Evolutionary conservation across 305 asterid genomes (phyloP).

Genomic region (Rubia balearica): DNA sequence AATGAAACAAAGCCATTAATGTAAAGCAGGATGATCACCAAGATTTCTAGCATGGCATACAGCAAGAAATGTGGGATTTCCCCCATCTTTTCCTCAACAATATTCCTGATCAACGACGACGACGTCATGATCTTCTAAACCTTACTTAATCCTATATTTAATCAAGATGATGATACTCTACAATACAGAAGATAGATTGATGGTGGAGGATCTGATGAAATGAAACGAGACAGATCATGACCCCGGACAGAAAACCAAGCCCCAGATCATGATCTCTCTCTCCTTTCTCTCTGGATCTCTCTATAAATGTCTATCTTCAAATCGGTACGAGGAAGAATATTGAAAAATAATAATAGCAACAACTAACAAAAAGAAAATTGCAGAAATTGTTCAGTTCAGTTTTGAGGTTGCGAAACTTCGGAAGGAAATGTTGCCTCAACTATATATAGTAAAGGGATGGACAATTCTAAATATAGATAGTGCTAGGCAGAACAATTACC

Average conservation of each 20-base stretch:
- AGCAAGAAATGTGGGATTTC: slow-evolving; percentile 40
- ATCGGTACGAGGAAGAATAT: slow-evolving; percentile 22
- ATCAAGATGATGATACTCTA: slow-evolving; percentile 2
- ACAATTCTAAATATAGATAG: slow-evolving; percentile 7
- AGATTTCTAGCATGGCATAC: slow-evolving; percentile 68
- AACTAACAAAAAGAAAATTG: not conserved
- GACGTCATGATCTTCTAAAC: slow-evolving; percentile 17
- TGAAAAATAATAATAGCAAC: not conserved
- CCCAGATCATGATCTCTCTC: slow-evolving; percentile 57
- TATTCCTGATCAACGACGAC: slow-evolving; percentile 28
- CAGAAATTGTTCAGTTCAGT: slow-evolving; percentile 16
- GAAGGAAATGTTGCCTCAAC: slow-evolving; percentile 20
- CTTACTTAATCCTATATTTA: not conserved
- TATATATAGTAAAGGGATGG: slow-evolving; percentile 22
- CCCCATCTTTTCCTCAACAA: slow-evolving; percentile 44
- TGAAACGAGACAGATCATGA: slow-evolving; percentile 53
- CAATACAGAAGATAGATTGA: slow-evolving; percentile 8
- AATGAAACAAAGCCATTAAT: slow-evolving; percentile 71
- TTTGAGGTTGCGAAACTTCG: slow-evolving; percentile 32
- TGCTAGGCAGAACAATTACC: slow-evolving; percentile 28
- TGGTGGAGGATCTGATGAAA: slow-evolving; percentile 18
- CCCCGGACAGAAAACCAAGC: slow-evolving; percentile 26
- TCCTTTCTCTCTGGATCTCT: slow-evolving; percentile 11
- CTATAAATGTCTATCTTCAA: slow-evolving; percentile 11
- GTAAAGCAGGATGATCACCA: slow-evolving; percentile 60